Evolutionary conservation across 257 asterid genomes (phyloP), one percentile per base, ranked within the genome.

Genomic region (Plantago major): DNA sequence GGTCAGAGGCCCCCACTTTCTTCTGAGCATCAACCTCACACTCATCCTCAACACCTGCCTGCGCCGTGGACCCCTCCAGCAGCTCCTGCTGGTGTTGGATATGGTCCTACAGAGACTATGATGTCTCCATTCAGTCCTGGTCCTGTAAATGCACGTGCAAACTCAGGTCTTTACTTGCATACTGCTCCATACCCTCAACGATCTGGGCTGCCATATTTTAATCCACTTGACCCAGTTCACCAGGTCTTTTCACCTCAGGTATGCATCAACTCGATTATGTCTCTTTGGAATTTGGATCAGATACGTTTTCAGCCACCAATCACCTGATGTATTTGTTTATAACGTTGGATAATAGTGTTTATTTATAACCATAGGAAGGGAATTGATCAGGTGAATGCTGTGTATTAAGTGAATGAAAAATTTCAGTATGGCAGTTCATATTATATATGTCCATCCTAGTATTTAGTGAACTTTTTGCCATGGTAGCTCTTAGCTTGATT

Each of bases 111-210:
- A 30, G 97, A 90, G 65, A 58, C 84, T 62, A 80, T 88, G 81
- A 37, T 87, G 75, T 68, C 95, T 69, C 90, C 95, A 51, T 90
- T 74, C 71, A 79, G 81, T 62, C 82, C 87, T 42, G 85, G 82
- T 65, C 97, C 83, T 73, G 82, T 79, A 55, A 82, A 67, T 72
- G 74, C 82, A 43, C 97, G 67, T 57, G 65, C 90, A 5, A 85
- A 73, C 73, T 63, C 88, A 42, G 91, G 79, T 54, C 57, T 84
- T 55, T 87, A 83, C 76, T 71, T 94, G 44, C 91, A 84, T 55
- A 70, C 96, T 74, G 48, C 89, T 28, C 99, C 88, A 65, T 87
- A 90, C 79, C 90, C 90, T 76, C 99, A 89, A 73, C 89, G 61
- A 67, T 79, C 99, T 78, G 97, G 94, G 66, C 55, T 85, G 76